Conservation (phyloP, 257 asterid genomes). For the Lantana camara region DNA sequence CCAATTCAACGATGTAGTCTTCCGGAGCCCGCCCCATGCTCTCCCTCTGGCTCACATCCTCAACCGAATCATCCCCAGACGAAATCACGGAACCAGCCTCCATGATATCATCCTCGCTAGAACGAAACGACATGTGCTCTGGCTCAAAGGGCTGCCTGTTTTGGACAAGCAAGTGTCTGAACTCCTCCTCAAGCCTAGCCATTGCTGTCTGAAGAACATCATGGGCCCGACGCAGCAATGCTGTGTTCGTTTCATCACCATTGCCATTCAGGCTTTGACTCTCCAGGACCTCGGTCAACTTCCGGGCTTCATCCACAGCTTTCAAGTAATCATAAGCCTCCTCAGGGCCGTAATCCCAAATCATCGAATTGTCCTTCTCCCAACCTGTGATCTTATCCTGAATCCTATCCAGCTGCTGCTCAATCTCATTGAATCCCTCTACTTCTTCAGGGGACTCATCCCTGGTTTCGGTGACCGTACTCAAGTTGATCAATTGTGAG, state of each 20-base stretch:
- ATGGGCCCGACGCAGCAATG: slow-evolving; percentile 53
- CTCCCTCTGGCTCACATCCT: slow-evolving; percentile 63
- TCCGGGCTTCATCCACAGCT: slow-evolving; percentile 68
- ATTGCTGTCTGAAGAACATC: slow-evolving; percentile 82
- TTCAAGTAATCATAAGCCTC: slow-evolving; percentile 71
- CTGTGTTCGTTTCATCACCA: slow-evolving; percentile 33
- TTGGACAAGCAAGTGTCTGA: slow-evolving; percentile 74
- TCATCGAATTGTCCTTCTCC: slow-evolving; percentile 71
- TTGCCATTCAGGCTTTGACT: slow-evolving; percentile 32
- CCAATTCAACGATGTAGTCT: slow-evolving; percentile 66
- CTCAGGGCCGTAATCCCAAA: slow-evolving; percentile 82
- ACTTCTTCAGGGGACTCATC: slow-evolving; percentile 30
- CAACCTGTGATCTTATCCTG: slow-evolving; percentile 66
- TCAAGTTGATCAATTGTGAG: slow-evolving; percentile 51
- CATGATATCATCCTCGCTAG: slow-evolving; percentile 68
- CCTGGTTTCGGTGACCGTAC: slow-evolving; percentile 33
- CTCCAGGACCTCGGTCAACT: slow-evolving; percentile 61
- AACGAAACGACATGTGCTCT: slow-evolving; percentile 83
- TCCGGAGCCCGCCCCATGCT: slow-evolving; percentile 69
- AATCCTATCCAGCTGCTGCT: slow-evolving; percentile 54
- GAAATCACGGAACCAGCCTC: slow-evolving; percentile 72
- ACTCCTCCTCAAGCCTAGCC: slow-evolving; percentile 92
- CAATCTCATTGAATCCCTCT: slow-evolving; percentile 50
- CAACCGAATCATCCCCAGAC: slow-evolving; percentile 81
- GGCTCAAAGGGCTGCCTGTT: slow-evolving; percentile 86